Conservation (phyloP, 2,329 filamentous ascomycete species). For the Aspergillus chevalieri region DNA sequence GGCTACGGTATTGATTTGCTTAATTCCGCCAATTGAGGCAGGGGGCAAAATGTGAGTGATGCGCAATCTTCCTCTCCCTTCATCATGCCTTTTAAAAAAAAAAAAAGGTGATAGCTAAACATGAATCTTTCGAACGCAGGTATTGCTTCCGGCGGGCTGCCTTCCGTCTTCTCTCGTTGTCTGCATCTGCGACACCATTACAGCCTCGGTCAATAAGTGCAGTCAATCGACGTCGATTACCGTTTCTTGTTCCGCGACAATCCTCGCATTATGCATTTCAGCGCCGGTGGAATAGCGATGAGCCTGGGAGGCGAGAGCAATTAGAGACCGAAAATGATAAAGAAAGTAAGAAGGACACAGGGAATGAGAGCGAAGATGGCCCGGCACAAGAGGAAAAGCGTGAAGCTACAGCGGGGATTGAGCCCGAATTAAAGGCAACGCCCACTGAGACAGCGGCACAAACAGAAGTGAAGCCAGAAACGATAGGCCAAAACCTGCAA, state of each 20-base stretch:
- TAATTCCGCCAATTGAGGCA: not conserved
- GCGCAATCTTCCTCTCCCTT: not conserved
- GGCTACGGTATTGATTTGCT: not conserved
- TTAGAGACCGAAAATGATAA: not conserved
- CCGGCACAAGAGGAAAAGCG: not conserved
- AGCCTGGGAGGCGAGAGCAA: not conserved
- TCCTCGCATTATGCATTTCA: constrained; percentile 37
- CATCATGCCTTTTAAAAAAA: not conserved
- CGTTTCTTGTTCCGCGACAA: constrained; percentile 29
- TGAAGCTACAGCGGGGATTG: not conserved
- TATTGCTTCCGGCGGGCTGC: constrained; percentile 54
- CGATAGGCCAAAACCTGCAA: not conserved
- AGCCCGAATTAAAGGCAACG: no score
- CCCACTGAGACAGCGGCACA: not conserved
- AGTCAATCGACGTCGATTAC: constrained; percentile 15
- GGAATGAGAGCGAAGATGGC: not conserved
- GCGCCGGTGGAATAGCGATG: constrained; percentile 22
- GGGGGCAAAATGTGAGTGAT: not conserved
- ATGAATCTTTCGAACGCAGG: constrained; percentile 32
- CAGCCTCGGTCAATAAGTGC: constrained; percentile 38
- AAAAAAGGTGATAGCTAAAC: not conserved
- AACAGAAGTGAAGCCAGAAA: not conserved
- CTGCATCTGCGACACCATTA: constrained; percentile 23
- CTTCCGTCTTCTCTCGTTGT: constrained; percentile 45
- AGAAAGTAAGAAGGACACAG: not conserved